These are phyloP conservation scores for Candida rishiriensis DNA, from an alignment of 805 yeast genomes.

Conservation along the genomic window DNA sequence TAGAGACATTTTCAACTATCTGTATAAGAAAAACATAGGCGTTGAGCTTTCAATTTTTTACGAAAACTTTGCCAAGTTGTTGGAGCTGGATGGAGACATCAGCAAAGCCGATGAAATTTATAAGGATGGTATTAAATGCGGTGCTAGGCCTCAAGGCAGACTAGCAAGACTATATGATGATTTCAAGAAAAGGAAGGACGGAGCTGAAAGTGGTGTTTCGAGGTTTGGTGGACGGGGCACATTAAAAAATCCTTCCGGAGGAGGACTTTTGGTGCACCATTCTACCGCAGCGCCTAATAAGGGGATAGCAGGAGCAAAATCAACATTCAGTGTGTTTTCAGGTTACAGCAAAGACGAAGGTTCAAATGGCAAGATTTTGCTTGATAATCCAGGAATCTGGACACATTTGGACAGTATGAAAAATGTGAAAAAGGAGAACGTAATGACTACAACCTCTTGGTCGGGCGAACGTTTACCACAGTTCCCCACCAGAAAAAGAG, in stretches of 20 bases:
- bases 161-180: slow-evolving; percentile 38
- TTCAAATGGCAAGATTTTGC: neutral
- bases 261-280: slow-evolving; percentile 12
- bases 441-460: slow-evolving; percentile 52
- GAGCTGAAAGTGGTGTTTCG: neutral
- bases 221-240: slow-evolving; percentile 6
- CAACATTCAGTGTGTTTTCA: slow-evolving; percentile 16
- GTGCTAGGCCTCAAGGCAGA: slow-evolving; percentile 63
- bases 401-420: slow-evolving; percentile 45
- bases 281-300: slow-evolving; percentile 3
- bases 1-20: slow-evolving; percentile 62
- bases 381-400: slow-evolving; percentile 33
- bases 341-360: slow-evolving; percentile 8
- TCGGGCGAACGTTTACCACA: slow-evolving; percentile 56
- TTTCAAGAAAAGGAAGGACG: slow-evolving; percentile 38
- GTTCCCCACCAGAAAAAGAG: slow-evolving; percentile 10
- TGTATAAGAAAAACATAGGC: slow-evolving; percentile 73
- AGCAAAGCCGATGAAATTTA: slow-evolving; percentile 58
- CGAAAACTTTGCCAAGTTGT: slow-evolving; percentile 67
- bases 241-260: slow-evolving; percentile 19
- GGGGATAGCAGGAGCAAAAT: slow-evolving; percentile 11
- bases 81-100: slow-evolving; percentile 46
- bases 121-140: slow-evolving; percentile 48
- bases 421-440: slow-evolving; percentile 61
- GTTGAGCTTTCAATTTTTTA: slow-evolving; percentile 61